A percentile compares a stretch with the other conserved stretches of the same genome.
phyloP scores from a whole-genome alignment of 352 stramenopile genomes.

The Pythium angustatum region DNA sequence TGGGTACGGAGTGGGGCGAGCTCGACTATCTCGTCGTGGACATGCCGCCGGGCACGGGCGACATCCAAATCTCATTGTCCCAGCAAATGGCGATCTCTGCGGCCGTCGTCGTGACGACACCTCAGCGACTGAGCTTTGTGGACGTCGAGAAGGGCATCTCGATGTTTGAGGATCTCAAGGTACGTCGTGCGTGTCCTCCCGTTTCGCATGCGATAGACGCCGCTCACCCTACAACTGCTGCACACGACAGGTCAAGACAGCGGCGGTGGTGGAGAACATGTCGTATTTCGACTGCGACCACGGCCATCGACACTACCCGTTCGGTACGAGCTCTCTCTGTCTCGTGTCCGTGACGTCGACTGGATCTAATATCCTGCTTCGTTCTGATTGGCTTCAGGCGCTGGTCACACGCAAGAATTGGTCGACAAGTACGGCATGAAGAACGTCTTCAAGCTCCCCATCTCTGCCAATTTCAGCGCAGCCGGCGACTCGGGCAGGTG shows the following conservation, averaged over 20 bases:
- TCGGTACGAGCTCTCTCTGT: constrained; percentile 42
- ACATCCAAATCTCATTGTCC: constrained; percentile 98
- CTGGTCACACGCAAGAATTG: constrained; percentile 74
- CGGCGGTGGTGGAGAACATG: constrained; percentile 99
- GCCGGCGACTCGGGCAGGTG: constrained; percentile 78
- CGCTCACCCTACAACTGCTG: no score
- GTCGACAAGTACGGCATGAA: constrained; percentile 80
- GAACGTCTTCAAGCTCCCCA: constrained; percentile 85
- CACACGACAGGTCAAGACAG: constrained; percentile 85
- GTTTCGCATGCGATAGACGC: no score
- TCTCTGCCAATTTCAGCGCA: constrained; percentile 70
- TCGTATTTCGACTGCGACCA: constrained; percentile 94
- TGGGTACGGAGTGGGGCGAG: constrained; percentile 97
- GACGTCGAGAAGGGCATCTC: constrained; percentile 99
- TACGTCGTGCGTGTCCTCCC: no score
- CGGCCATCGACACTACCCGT: constrained; percentile 84
- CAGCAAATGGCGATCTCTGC: constrained; percentile 97
- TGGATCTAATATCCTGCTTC: neutral
- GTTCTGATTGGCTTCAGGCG: constrained; percentile 39
- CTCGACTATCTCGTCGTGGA: constrained; percentile 99
- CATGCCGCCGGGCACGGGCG: constrained; percentile 99
- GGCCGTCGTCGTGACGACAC: constrained; percentile 99
- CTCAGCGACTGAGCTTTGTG: constrained; percentile 96
- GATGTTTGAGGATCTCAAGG: constrained; percentile 98
- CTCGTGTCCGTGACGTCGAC: no score